A percentile compares a stretch with the other conserved stretches of the same genome.
Evolutionary conservation across 768 basidiomycete species (phyloP).

Genomic region (Tricholoma saponaceum): DNA sequence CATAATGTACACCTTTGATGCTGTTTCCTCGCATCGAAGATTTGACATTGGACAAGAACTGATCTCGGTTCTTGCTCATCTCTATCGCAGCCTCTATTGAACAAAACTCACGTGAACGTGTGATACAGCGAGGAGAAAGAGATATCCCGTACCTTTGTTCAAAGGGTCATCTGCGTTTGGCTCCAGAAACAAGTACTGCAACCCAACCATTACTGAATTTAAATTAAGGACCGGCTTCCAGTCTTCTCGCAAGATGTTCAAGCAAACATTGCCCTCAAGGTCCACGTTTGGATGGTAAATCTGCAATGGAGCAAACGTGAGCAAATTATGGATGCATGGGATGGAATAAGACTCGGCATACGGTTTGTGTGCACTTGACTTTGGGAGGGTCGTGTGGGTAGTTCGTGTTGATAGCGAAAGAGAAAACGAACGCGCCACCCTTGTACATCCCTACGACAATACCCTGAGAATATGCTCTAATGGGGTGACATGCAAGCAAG

Average conservation of each 20-base stretch:
- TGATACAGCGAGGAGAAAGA: not conserved
- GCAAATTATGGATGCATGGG: not conserved
- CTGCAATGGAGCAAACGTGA: conserved; percentile 34
- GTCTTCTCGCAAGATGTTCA: conserved; percentile 98
- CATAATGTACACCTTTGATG: conserved; percentile 78
- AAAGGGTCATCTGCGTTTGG: conserved; percentile 98
- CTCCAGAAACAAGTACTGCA: conserved; percentile 98
- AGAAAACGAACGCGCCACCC: conserved; percentile 90
- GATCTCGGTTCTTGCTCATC: conserved; percentile 81
- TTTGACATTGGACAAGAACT: conserved; percentile 84
- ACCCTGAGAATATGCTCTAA: conserved; percentile 1
- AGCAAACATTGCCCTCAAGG: conserved; percentile 95
- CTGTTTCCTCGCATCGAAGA: conserved; percentile 77
- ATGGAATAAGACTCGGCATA: conserved; percentile 32
- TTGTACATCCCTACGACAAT: conserved; percentile 87
- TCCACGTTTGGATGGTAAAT: conserved; percentile 99
- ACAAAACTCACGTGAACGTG: conserved; percentile 7
- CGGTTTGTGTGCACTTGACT: conserved; percentile 95
- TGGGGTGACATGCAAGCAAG: not conserved
- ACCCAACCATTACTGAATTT: conserved; percentile 96
- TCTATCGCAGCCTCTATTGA: conserved; percentile 90
- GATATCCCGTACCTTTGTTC: conserved; percentile 82
- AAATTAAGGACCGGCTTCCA: conserved; percentile 99
- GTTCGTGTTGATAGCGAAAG: conserved; percentile 94
- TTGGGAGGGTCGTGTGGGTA: conserved; percentile 99